phyloP scores from a whole-genome alignment of 192 early-diverging fungal species.

The Coemansia sp. region DNA sequence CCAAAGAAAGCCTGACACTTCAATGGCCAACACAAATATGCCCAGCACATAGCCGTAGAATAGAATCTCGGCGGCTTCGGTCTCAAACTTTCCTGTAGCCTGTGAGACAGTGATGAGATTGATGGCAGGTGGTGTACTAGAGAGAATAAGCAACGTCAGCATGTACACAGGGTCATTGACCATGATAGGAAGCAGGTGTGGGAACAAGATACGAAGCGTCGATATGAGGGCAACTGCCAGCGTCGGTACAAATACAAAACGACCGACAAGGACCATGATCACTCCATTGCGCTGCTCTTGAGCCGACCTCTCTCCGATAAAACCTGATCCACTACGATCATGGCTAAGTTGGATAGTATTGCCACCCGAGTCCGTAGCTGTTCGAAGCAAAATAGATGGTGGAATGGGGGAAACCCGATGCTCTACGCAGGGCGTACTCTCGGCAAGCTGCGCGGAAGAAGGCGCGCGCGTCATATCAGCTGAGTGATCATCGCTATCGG shows the following conservation, averaged over 20 bases:
- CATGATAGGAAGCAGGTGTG: slow-evolving; percentile 48
- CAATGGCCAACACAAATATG: slow-evolving; percentile 44
- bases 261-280: slow-evolving; percentile 34
- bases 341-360: neutral
- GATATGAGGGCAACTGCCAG: slow-evolving; percentile 42
- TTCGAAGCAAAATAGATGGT: slow-evolving; percentile 27
- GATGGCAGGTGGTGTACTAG: slow-evolving; percentile 67
- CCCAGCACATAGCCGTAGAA: slow-evolving; percentile 66
- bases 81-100: slow-evolving; percentile 68
- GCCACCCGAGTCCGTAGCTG: slow-evolving; percentile 22
- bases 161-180: slow-evolving; percentile 65
- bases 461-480: neutral
- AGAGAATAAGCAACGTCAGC: slow-evolving; percentile 61
- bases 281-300: slow-evolving; percentile 32
- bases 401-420: slow-evolving; percentile 3
- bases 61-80: slow-evolving; percentile 63
- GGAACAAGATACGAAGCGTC: slow-evolving; percentile 39
- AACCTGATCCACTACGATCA: neutral
- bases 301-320: slow-evolving; percentile 2
- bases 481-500: too few relatives aligned
- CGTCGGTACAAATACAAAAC: slow-evolving; percentile 53
- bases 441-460: neutral
- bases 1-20: slow-evolving; percentile 52
- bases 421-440: too few relatives aligned
- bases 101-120: slow-evolving; percentile 70